Base-by-base conservation (phyloP, 306 rosid species). In the Sophora flavescens region DNA sequence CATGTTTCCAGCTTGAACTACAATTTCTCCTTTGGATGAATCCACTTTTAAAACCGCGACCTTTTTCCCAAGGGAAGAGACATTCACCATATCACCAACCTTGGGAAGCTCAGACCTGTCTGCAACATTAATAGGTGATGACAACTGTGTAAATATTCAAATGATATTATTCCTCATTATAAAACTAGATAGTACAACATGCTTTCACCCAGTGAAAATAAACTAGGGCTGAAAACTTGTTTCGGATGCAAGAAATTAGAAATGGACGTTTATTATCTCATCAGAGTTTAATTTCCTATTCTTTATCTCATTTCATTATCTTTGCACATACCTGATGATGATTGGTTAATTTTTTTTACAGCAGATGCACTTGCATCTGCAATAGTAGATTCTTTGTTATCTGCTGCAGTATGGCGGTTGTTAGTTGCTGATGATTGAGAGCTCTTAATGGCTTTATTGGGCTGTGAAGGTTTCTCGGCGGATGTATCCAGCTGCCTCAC, bases 1-100 rank as follows among this genome's bases (percentile, higher is more conserved):
- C 86, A 95, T 84, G 85, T 56, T 84, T 81, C 97, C 99, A 26
- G 91, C 90, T 88, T 86, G 97, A 86, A 92, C 97, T 78, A 87
- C 79, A 52, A 92, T 64, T 82, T 95, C 97, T 64, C 88, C 93
- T 80, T 84, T 95, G 69, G 88, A 78, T 17, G 89, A 82, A 78
- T 95, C 91, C 60, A 89, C 91, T 80, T 72, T 82, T 74, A 92
- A 62, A 82, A 95, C 90, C 4, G 83, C 77, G 26, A 57, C 93
- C 41, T 84, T 82, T 88, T 74, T 90, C 57, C 99, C 93, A n/a
- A 92, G 86, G 70, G 97, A 91, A 78, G 90, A 72, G 64, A 90
- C 88, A 73, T 75, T 73, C 76, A 95, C 92, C 83, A 53, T 63
- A 80, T 88, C 94, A 53, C 97, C 97, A 83, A 89, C 92, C 84